Evolutionary conservation across 1,139 yeast species (phyloP), one percentile per base, ranked within the genome.

Genomic region (Magnusiomyces paraingens): DNA sequence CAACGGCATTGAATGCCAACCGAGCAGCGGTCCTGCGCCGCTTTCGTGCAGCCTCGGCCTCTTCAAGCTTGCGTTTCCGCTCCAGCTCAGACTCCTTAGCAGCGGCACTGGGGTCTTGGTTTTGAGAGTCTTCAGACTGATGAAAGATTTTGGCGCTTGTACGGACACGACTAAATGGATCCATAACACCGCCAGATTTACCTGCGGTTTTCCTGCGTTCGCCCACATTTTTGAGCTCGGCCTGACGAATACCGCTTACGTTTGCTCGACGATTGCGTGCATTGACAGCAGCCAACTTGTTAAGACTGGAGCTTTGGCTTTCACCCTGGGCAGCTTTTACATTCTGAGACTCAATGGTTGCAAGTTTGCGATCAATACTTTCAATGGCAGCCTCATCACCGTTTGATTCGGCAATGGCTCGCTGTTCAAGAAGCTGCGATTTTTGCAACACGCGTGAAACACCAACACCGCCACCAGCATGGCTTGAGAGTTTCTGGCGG

Each of bases 151-250:
- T 81, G 0, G 97, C 87, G 57, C 82, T 84, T 0, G 97, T 91
- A 67, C 89, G 85, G 65, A 93, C 78, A 68, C 98, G 80, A 59
- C 89, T 83, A 70, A 93, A 93, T 38, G 99, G 98, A 72, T 93
- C 95, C 8, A 85, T 81, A 52, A 74, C 77, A 18, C 74, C 73
- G 52, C 78, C 76, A 36, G 74, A 76, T 49, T 72, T 73, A 38
- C 64, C 57, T 41, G 66, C 68, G 1, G 76, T 73, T 56, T 77
- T 70, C 63, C 84, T 80, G 55, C 84, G 76, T 63, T 76, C 76
- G 58, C 81, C 86, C 5, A 77, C 75, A 47, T 84, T 80, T 62
- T 75, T 77, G 52, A 83, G 72, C 67, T 91, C 98, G 0, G 96
- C 96, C 63, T 80, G 79, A 63, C 95, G 82, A 59, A 90, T 82